Conservation (phyloP, 768 basidiomycete species). For the Amylocystis lapponica region DNA sequence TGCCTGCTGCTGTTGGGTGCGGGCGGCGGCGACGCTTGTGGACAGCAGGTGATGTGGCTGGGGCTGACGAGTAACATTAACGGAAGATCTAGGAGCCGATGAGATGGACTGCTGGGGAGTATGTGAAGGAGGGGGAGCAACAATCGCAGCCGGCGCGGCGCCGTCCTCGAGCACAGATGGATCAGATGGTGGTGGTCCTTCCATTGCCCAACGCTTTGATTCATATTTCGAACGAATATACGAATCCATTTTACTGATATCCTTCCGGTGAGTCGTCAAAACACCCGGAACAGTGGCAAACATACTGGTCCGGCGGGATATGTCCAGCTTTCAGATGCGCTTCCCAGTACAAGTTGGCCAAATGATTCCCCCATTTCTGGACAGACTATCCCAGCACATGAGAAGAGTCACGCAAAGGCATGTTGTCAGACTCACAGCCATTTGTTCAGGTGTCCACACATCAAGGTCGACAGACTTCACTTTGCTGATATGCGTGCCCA, state of each 20-base stretch:
- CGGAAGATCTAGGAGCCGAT: slow-evolving; percentile 11
- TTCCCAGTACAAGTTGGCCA: slow-evolving; percentile 96
- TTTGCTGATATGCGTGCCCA: slow-evolving; percentile 98
- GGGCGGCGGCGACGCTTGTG: slow-evolving; percentile 15
- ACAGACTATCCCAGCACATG: no score
- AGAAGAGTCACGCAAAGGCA: background rate
- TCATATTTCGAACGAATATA: slow-evolving; percentile 98
- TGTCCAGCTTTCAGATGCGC: slow-evolving; percentile 91
- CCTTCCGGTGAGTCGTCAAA: background rate
- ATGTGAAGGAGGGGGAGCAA: slow-evolving; percentile 9
- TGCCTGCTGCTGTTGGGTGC: slow-evolving; percentile 11
- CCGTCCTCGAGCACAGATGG: slow-evolving; percentile 66
- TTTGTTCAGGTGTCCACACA: slow-evolving; percentile 96
- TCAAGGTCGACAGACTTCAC: slow-evolving; percentile 98
- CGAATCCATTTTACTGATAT: slow-evolving; percentile 90
- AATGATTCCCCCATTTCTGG: slow-evolving; percentile 90
- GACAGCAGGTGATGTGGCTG: slow-evolving; percentile 56
- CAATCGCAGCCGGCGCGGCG: slow-evolving; percentile 15
- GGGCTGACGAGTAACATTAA: slow-evolving; percentile 31
- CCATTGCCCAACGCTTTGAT: slow-evolving; percentile 84
- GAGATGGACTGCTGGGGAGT: slow-evolving; percentile 9
- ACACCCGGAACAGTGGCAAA: slow-evolving; percentile 10
- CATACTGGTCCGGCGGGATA: slow-evolving; percentile 90
- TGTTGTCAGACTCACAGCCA: slow-evolving; percentile 58
- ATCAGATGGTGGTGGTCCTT: slow-evolving; percentile 80